Base-by-base conservation (phyloP, 371 early-diverging fungal genomes). In the Mortierella sp. region DNA sequence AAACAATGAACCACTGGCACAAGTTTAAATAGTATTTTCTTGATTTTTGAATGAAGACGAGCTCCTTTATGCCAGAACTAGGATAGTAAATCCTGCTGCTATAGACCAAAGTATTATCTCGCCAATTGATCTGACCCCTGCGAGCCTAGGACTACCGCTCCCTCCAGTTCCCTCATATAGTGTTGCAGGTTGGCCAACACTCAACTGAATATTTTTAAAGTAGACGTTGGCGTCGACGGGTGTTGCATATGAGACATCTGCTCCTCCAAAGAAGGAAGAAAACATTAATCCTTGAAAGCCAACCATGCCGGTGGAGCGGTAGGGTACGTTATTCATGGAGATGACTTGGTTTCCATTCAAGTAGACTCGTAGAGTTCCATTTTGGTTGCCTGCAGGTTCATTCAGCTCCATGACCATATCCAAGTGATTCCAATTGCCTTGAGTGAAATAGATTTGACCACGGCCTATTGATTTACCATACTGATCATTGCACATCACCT, bases 181-280 rank as follows among this genome's bases (percentile, higher is more conserved):
- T 15, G 15, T 49, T 0, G 81, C 81, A 17, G 71, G 61, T 22
- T 63, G 47, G n/a, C 88, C 86, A 4, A 85, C 85, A 45, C 84
- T 83, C 65, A 79, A 66, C 59, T 84, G 83, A 63, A 88, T 61
- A 42, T 86, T 85, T 60, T 76, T 85, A 58, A 82, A 88, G 49
- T 84, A 86, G 3, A 84, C 83, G 34, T 70, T 58, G 0, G 86
- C 84, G 40, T 85, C 84, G 0, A 70, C 67, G 1, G 85, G 83
- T 0, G 86, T 84, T 0, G 87, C 87, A 54, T 85, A 88, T 5
- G 61, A 59, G 2, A 83, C 43, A 19, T 76, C 72, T 6, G 85
- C 78, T n/a, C 88, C 88, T 40, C 88, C 88, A 72, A 86, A 88
- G 76, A 88, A 88, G 2, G 87, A 85, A 15, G 86, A 86, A 67